Evolutionary conservation across 1,284 basidiomycete species (phyloP), one percentile per base, ranked within the genome.

Genomic region (Apiotrichum veenhuisii): DNA sequence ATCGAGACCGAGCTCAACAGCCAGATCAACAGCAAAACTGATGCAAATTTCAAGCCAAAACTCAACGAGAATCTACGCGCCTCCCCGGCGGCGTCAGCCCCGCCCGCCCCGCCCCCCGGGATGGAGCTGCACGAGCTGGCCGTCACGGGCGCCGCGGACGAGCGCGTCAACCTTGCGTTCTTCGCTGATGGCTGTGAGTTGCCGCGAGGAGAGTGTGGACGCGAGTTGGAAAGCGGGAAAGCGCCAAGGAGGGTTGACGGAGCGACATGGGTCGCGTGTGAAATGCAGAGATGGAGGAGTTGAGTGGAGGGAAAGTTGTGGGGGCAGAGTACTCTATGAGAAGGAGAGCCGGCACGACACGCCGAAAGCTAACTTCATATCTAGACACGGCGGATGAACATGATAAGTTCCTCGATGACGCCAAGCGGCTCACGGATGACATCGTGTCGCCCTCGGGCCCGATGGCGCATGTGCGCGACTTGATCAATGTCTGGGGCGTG

Each of bases 401-500:
- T 43, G 76, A 72, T 11, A 87, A 86, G 64, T 91, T 91, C 66
- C 63, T 89, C 41, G 70, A 78, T 25, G 89, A 91, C 66, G 87
- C 87, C 0, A 72, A 74, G 55, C 79, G 82, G 30, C 82, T 91
- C 7, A 87, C 86, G 0, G 74, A 80, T 43, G 87, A 88, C 65
- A 82, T 91, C 37, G 84, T 88, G 1, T 64, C 61, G 4, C 74
- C 80, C 17, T 86, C 87, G 65, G 86, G 87, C 64, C 87, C 89
- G 0, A 89, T 90, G 73, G 81, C 84, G 55, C 85, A 86, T 0
- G 88, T 91, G 25, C 81, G 82, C 59, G 86, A 87, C 17, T 75
- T 91, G 36, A 74, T 91, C 57, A 91, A 91, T 67, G 86, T 91
- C 63, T 91, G 87, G 86, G 88, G 84, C 1, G 86, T 87, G 0